These are phyloP conservation scores for Tolypocladium ovalisporum DNA, from an alignment of 2,329 filamentous ascomycete species.

Conservation along the genomic window DNA sequence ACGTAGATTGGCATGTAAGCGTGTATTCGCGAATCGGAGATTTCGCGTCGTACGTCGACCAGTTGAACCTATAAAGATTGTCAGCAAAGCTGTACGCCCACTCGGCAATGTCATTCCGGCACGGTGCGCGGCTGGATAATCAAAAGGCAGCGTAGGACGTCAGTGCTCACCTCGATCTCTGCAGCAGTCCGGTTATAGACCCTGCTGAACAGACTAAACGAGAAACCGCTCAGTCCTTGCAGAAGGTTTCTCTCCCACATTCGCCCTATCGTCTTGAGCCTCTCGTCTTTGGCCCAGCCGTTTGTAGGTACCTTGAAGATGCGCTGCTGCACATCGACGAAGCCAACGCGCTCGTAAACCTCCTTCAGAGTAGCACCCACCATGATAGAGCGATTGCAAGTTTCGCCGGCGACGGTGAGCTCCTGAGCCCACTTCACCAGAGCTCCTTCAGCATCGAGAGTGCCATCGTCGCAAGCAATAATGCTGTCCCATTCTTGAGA, in stretches of 20 bases:
- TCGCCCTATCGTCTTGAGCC: conserved; percentile 30
- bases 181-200: conserved; percentile 27
- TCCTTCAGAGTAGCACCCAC: conserved; percentile 22
- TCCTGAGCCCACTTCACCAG: conserved; percentile 29
- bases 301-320: conserved; percentile 44
- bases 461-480: conserved; percentile 33
- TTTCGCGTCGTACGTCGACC: conserved; percentile 35
- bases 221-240: conserved; percentile 33
- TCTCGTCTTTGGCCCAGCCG: conserved; percentile 37
- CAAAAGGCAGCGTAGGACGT: background rate
- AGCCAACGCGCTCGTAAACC: conserved; percentile 36
- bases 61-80: conserved; percentile 28
- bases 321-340: conserved; percentile 41
- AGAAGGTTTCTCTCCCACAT: conserved; percentile 34
- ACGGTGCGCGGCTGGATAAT: background rate
- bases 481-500: conserved; percentile 34
- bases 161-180: conserved; percentile 34
- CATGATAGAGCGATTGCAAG: conserved; percentile 25
- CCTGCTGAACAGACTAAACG: conserved; percentile 28
- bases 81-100: background rate
- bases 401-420: conserved; percentile 25
- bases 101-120: background rate
- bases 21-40: conserved; percentile 35
- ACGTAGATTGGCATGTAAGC: conserved; percentile 38
- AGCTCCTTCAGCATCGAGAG: conserved; percentile 24